Conservation (phyloP, 2,329 filamentous ascomycete genomes). For the Colletotrichum sublineola region DNA sequence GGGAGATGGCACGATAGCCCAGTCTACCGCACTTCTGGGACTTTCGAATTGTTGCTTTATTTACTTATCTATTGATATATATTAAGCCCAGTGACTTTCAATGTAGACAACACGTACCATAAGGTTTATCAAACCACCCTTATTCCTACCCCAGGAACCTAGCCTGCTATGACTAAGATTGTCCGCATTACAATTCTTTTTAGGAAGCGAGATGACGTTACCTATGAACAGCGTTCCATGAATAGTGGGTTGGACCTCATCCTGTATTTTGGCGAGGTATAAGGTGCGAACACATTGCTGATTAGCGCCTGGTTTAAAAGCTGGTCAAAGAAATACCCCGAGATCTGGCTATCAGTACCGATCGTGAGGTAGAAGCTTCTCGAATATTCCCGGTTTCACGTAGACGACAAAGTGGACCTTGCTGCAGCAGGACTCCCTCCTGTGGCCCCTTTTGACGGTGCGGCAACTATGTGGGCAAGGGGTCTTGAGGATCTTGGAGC, state of each 20-base stretch:
- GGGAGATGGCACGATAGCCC: no score
- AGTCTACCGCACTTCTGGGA: not conserved
- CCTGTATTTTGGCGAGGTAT: no score
- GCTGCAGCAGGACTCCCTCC: not conserved
- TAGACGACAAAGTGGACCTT: not conserved
- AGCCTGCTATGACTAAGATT: not conserved
- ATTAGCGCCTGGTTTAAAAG: no score
- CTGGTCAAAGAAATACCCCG: no score
- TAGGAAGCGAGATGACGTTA: no score
- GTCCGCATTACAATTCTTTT: not conserved
- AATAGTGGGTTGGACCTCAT: no score
- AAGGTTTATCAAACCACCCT: not conserved
- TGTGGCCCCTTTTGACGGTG: not conserved
- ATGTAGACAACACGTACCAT: not conserved
- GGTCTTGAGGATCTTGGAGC: not conserved
- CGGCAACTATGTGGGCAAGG: not conserved
- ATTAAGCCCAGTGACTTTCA: not conserved
- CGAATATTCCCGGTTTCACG: not conserved
- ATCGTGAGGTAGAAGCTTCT: not conserved
- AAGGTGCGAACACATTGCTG: no score
- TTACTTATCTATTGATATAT: not conserved
- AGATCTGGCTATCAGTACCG: no score
- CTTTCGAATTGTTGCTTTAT: not conserved
- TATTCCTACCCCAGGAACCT: not conserved
- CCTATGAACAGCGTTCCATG: no score